A percentile compares a stretch with the other conserved stretches of the same genome.
Conservation (phyloP, 768 basidiomycete genomes). For the Tylopilus rubrobrunneus region DNA sequence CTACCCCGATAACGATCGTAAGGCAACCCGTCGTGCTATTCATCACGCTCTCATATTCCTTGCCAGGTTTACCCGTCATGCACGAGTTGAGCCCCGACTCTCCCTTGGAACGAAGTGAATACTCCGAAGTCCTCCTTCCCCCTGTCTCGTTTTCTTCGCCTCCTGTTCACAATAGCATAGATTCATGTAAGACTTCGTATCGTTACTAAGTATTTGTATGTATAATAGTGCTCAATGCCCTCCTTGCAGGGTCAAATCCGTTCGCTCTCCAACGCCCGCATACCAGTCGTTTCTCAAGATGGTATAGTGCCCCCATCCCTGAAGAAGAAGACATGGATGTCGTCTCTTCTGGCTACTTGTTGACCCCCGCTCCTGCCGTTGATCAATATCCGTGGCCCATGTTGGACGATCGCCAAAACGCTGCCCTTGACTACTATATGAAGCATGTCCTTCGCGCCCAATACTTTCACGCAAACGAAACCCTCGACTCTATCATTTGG, state of each 20-base stretch:
- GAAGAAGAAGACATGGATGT: conserved; percentile 15
- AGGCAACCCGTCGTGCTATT: not conserved
- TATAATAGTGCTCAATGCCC: conserved; percentile 64
- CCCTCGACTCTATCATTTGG: conserved; percentile 45
- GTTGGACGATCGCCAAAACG: conserved; percentile 17
- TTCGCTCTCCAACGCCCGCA: conserved; percentile 27
- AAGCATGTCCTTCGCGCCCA: conserved; percentile 60
- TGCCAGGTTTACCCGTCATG: conserved; percentile 29
- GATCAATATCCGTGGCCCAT: conserved; percentile 14
- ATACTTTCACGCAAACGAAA: conserved; percentile 61
- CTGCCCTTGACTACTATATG: conserved; percentile 46
- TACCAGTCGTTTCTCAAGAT: conserved; percentile 26
- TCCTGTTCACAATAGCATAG: conserved; percentile 52
- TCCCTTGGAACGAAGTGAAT: conserved; percentile 29
- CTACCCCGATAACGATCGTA: conserved; percentile 30
- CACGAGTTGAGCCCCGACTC: conserved; percentile 32
- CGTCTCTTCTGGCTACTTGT: conserved; percentile 22
- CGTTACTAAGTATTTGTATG: conserved; percentile 64
- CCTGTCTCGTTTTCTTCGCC: conserved; percentile 29
- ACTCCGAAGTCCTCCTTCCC: conserved; percentile 29
- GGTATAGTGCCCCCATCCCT: conserved; percentile 8
- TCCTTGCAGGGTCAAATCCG: conserved; percentile 44
- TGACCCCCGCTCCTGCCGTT: conserved; percentile 6
- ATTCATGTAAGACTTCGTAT: conserved; percentile 73
- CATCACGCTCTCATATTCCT: not conserved